Evolutionary conservation across 169 alveolate species (phyloP), one percentile per base, ranked within the genome.

Genomic region (Prorocentrum cordatum): DNA sequence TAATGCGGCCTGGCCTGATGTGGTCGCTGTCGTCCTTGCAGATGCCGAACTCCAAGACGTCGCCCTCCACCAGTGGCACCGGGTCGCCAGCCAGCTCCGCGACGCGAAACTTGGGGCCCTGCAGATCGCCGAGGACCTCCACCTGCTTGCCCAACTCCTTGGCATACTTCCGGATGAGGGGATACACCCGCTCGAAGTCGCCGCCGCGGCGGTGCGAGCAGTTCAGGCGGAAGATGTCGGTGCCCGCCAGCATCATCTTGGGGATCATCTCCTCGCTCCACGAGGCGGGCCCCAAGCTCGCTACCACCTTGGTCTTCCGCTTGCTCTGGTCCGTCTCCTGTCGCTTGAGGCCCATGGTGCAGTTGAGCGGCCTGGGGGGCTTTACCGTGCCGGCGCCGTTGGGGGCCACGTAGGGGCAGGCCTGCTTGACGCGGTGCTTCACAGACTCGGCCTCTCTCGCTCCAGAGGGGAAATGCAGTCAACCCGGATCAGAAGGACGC

Each of bases 121-220:
- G 82, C 35, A 80, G 54, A 54, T 80, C 90, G 5, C 90, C 90
- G 24, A 80, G 58, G 90, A 77, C 61, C 47, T 80, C 90, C 54
- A 80, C 90, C 71, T 73, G 84, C 7, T n/a, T n/a, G n/a, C n/a
- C n/a, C n/a, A n/a, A n/a, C n/a, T 77, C 90, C 90, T 80, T 80
- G 90, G 80, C 90, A 26, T 38, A 61, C 54, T 80, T 80, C 38
- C 90, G 90, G 79, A 80, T 59, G 66, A 80, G 73, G 39, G 90
- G 90, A n/a, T 80, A 80, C 79, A 80, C 90, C 3, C 90, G 77
- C 54, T 80, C 90, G 39, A 80, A 80, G 67, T 80, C 90, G 27
- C 90, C 90, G 4, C 90, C 90, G n/a, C 90, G 90, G 32, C 90
- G 90, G 33, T 80, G 90, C 22, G 90, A 80, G 79, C 90, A 80